A percentile compares a stretch with the other conserved stretches of the same genome.
Evolutionary conservation across 2,329 filamentous ascomycete genomes (phyloP).

Genomic region (Mycosphaerella sp.): DNA sequence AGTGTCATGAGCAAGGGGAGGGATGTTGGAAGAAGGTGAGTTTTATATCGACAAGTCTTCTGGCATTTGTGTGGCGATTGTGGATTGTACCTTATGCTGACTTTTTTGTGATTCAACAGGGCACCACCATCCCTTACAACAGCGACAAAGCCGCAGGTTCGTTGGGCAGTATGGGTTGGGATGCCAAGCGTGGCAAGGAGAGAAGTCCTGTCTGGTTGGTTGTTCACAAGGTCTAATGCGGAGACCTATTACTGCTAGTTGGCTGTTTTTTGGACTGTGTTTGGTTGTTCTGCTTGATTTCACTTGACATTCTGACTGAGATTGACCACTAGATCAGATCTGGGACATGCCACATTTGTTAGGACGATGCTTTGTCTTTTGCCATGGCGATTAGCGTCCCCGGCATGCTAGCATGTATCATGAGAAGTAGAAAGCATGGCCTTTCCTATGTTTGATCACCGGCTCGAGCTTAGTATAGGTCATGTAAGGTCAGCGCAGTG

Average conservation of each 20-base stretch:
- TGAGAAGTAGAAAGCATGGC: background rate
- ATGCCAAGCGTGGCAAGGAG: conserved; percentile 25
- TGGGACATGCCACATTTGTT: no score
- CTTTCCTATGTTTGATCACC: background rate
- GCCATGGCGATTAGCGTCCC: background rate
- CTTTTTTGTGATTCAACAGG: conserved; percentile 14
- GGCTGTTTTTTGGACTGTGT: background rate
- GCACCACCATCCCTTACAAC: conserved; percentile 27
- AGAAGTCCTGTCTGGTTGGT: conserved; percentile 35
- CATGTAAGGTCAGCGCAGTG: background rate
- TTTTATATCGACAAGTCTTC: background rate
- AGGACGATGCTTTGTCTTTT: background rate
- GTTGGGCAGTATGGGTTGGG: conserved; percentile 32
- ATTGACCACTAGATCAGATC: no score
- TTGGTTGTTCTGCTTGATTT: background rate
- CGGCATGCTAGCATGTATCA: background rate
- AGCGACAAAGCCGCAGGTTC: conserved; percentile 28
- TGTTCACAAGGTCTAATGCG: conserved; percentile 28
- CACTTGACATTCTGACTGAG: background rate
- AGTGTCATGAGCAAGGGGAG: conserved; percentile 31
- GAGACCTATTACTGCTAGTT: background rate
- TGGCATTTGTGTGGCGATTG: background rate
- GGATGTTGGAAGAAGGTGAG: conserved; percentile 31
- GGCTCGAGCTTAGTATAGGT: background rate
- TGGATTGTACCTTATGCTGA: background rate